A percentile compares a stretch with the other conserved stretches of the same genome.
phyloP scores from a whole-genome alignment of 768 basidiomycete genomes.

The Phlebiopsis gigantea region DNA sequence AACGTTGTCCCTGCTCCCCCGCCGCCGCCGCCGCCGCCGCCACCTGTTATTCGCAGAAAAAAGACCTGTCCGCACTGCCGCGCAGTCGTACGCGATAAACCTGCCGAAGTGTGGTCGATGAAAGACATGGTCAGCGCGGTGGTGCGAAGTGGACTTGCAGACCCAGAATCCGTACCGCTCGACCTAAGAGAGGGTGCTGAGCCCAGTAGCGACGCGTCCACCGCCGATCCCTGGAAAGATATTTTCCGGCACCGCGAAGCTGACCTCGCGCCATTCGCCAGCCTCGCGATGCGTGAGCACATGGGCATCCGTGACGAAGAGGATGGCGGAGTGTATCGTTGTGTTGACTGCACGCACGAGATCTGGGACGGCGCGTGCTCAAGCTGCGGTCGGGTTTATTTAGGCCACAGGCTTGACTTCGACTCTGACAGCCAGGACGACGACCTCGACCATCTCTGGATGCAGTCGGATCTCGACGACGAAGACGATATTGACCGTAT shows the following conservation, averaged over 20 bases:
- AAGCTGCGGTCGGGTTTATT: slow-evolving; percentile 53
- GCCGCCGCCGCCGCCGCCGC: neutral
- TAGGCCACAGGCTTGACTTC: slow-evolving; percentile 35
- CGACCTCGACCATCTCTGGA: slow-evolving; percentile 22
- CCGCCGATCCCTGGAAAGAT: slow-evolving; percentile 60
- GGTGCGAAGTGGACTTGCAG: slow-evolving; percentile 47
- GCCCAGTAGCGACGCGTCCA: slow-evolving; percentile 23
- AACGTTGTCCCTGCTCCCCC: neutral
- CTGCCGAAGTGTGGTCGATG: slow-evolving; percentile 43
- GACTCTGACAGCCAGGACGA: slow-evolving; percentile 19
- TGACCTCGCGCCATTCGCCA: slow-evolving; percentile 8
- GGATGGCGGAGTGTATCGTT: slow-evolving; percentile 74
- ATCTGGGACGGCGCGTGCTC: slow-evolving; percentile 68
- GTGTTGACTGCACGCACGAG: slow-evolving; percentile 73
- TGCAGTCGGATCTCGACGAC: slow-evolving; percentile 9
- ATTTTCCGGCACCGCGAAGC: slow-evolving; percentile 40
- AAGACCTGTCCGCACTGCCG: slow-evolving; percentile 44
- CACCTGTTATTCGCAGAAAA: slow-evolving; percentile 28
- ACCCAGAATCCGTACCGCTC: slow-evolving; percentile 8
- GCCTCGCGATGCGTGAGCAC: slow-evolving; percentile 30
- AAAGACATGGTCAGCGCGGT: slow-evolving; percentile 42
- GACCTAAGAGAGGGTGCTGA: slow-evolving; percentile 14
- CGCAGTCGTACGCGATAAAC: slow-evolving; percentile 37
- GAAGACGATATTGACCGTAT: neutral
- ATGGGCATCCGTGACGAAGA: slow-evolving; percentile 68